Evolutionary conservation across 1,139 yeast species (phyloP).

Genomic region (Pichia terricola): DNA sequence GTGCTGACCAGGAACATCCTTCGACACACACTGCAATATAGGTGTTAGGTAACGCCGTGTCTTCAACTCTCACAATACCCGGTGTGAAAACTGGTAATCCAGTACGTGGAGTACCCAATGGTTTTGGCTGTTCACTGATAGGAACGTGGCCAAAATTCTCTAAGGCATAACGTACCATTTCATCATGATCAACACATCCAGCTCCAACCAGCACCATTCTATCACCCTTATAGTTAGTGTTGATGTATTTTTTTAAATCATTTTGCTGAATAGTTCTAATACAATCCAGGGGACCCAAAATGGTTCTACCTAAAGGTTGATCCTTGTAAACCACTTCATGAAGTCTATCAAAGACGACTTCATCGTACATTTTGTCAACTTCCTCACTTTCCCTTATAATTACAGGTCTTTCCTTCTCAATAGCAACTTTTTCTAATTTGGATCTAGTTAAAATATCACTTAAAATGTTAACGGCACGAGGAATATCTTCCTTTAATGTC

Average conservation of each 20-base stretch:
- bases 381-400: constrained; percentile 95
- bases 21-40: constrained; percentile 94
- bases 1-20: constrained; percentile 96
- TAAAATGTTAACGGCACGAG: constrained; percentile 77
- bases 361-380: constrained; percentile 96
- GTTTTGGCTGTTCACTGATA: constrained; percentile 51
- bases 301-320: constrained; percentile 96
- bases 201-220: constrained; percentile 96
- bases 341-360: constrained; percentile 92
- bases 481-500: constrained; percentile 70
- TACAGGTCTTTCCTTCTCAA: constrained; percentile 93
- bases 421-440: constrained; percentile 70
- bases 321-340: constrained; percentile 86
- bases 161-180: constrained; percentile 67
- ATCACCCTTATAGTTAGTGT: constrained; percentile 86
- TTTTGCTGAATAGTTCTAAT: constrained; percentile 68
- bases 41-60: constrained; percentile 75
- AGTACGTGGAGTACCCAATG: constrained; percentile 67
- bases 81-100: constrained; percentile 77
- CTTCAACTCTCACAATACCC: constrained; percentile 79
- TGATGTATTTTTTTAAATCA: constrained; percentile 72
- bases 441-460: constrained; percentile 86
- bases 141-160: constrained; percentile 70
- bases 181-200: constrained; percentile 85
- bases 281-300: constrained; percentile 86